phyloP scores from a whole-genome alignment of 2,329 filamentous ascomycete genomes.

The Triangularia verruculosa region DNA sequence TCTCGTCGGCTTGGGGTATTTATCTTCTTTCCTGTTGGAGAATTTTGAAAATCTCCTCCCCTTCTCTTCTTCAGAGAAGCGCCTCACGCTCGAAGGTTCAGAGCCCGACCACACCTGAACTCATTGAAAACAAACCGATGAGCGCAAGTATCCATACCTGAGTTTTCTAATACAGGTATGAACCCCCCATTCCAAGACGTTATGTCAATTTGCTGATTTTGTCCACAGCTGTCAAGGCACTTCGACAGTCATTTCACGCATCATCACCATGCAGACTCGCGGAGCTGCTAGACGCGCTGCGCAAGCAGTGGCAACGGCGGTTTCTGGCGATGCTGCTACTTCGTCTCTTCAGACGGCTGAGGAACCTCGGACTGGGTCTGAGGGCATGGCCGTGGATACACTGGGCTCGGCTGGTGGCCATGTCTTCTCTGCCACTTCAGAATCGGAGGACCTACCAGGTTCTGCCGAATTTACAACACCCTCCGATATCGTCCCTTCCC shows the following conservation, averaged over 20 bases:
- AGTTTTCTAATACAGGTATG: background rate
- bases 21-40: background rate
- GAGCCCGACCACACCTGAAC: background rate
- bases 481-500: background rate
- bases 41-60: background rate
- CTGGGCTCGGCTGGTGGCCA: background rate
- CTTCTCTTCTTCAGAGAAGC: background rate
- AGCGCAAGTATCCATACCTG: background rate
- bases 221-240: background rate
- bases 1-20: background rate
- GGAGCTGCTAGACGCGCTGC: slow-evolving; percentile 8
- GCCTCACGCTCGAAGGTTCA: background rate
- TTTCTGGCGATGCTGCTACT: background rate
- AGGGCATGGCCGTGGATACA: background rate
- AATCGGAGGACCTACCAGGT: background rate
- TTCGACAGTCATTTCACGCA: background rate
- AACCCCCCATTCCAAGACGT: background rate
- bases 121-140: background rate
- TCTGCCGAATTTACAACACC: background rate
- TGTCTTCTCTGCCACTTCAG: background rate
- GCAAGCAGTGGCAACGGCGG: background rate
- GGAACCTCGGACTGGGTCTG: background rate
- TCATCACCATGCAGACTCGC: slow-evolving; percentile 14
- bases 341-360: background rate
- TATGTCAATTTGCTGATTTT: background rate